Base-by-base conservation (phyloP, 2,329 filamentous ascomycete species). In the Aspergillus fumigatus region DNA sequence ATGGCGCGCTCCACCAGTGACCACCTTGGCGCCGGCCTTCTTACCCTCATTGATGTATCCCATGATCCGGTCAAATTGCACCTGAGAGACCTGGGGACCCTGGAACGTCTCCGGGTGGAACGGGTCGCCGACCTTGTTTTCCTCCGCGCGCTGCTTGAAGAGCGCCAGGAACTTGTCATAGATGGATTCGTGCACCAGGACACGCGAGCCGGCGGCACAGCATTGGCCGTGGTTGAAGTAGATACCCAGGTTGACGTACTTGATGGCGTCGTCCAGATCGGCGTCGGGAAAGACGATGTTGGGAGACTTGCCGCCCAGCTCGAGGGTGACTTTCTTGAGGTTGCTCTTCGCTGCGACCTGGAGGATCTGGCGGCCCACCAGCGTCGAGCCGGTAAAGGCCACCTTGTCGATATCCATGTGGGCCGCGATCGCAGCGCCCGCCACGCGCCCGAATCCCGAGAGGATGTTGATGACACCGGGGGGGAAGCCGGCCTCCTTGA, bases 61-160 rank as follows among this genome's bases (percentile, higher is more conserved):
- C 90, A 93, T 92, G 79, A 93, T 90, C 65, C 89, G 88, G 80
- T 93, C 89, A 70, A 88, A 93, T 77, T 94, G 90, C 51, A 92
- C 78, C 77, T 92, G 81, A 63, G 87, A 90, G 69, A 93, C 86
- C 78, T 92, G 89, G 40, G 90, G 90, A 51, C 90, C 90, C 78
- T 93, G 89, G 88, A 92, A 93, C 62, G 89, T 92, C 61, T 88
- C 82, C 65, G 82, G 72, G 65, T 83, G 77, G 82, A 92, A 92
- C 62, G 90, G 90, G 79, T 94, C 88, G 65, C 89, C 90, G 65
- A 93, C 87, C 68, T 85, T 82, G 82, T 92, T 93, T 76, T 82
- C 70, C 65, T 78, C 67, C 50, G 89, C 88, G 54, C 89, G 85
- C 79, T 84, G 82, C 85, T 89, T 91, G 84, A 93, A 93, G 51